Evolutionary conservation across 371 early-diverging fungal genomes (phyloP), one percentile per base, ranked within the genome.

Genomic region (Funneliformis caledonium): DNA sequence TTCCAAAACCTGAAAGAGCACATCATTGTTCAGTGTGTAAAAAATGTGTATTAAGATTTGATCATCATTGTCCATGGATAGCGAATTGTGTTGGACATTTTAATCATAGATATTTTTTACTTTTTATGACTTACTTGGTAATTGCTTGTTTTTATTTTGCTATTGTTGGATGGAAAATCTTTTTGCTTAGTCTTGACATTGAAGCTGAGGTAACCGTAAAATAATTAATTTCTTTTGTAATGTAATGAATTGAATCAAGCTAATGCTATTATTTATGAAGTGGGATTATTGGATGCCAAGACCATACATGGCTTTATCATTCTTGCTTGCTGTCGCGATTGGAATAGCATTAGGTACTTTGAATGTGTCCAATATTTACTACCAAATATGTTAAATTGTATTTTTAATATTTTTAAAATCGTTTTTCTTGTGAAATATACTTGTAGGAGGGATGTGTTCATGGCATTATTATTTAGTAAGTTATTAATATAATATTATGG

Each of bases 101-200:
- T 81, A 96, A 96, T 83, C 94, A 96, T 84, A 88, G 95, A 7
- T 94, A 93, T 85, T 96, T 96, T 86, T 85, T 91, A 65, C 86
- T 96, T 77, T 96, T 96, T 79, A 88, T 95, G 87, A 87, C 91
- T 11, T 92, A 93, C 81, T 80, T 93, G 77, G 84, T 90, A 2
- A 37, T 91, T 14, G 89, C 89, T 8, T 90, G 91, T 37, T 60
- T 85, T 4, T 94, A 94, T 85, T 95, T 90, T 85, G 88, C 88
- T 19, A 16, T 85, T n/a, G 87, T 89, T 84, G 87, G 87, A 50
- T 89, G 87, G 87, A 82, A 87, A 67, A 89, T 91, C 1, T 92
- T 92, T 81, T 82, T 90, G 72, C 45, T 88, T 0, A 86, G 90
- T 14, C 80, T 91, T 37, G 90, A 90, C 77, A 78, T 87, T 37